Percentiles rank a stretch among this genome's conserved stretches.
Evolutionary conservation across 352 stramenopile genomes (phyloP).

Genomic region (Phytophthora hibernalis): DNA sequence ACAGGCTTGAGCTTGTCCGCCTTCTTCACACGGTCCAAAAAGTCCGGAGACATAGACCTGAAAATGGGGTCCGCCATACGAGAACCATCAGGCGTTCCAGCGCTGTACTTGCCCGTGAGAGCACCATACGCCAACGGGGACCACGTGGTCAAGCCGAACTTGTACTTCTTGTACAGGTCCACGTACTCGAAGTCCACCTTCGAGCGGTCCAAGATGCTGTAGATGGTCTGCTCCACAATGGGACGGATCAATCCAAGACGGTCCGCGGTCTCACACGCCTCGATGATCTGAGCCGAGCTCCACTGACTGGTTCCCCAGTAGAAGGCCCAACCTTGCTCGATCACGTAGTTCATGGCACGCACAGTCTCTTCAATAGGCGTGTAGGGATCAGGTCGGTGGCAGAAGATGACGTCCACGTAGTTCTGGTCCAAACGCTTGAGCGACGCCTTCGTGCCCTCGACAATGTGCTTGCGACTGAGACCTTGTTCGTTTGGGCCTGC

Average conservation of each 20-base stretch:
- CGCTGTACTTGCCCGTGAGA: constrained; percentile 80
- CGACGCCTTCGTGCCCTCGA: constrained; percentile 53
- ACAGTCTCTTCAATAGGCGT: constrained; percentile 40
- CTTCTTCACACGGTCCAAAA: constrained; percentile 35
- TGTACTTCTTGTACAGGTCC: constrained; percentile 60
- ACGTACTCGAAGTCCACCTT: constrained; percentile 29
- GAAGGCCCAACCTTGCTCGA: constrained; percentile 50
- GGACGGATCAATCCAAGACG: constrained; percentile 41
- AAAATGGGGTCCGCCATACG: constrained; percentile 47
- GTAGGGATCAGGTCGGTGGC: constrained; percentile 37
- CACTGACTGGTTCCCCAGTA: constrained; percentile 60
- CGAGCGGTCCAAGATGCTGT: constrained; percentile 59
- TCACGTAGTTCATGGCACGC: constrained; percentile 28
- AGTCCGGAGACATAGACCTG: constrained; percentile 33
- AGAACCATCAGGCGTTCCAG: constrained; percentile 55
- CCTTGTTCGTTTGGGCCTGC: constrained; percentile 36
- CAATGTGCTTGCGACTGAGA: constrained; percentile 53
- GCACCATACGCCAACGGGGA: constrained; percentile 62
- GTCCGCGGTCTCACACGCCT: constrained; percentile 55
- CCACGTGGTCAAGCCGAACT: constrained; percentile 70
- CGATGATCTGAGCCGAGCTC: constrained; percentile 46
- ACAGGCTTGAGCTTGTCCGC: constrained; percentile 45
- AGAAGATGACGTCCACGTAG: constrained; percentile 58
- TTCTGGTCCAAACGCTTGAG: constrained; percentile 48
- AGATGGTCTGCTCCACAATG: constrained; percentile 56